phyloP scores from a whole-genome alignment of 139 green algal species.

The Coelastrella sp. region DNA sequence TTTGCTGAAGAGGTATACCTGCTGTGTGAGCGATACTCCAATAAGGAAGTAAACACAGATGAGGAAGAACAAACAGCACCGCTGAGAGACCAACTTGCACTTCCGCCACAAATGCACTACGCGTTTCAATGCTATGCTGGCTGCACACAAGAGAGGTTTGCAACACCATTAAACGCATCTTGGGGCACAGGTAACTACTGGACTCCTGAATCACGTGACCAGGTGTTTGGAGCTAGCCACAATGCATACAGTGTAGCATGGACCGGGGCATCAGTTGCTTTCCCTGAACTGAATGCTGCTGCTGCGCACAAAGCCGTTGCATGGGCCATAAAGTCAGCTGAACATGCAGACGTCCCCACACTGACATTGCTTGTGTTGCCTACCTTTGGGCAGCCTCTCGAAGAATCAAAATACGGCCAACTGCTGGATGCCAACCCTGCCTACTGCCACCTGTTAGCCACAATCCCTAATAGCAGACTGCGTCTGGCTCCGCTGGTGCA shows the following conservation, averaged over 20 bases:
- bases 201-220: neutral
- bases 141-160: neutral
- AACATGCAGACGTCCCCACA: neutral
- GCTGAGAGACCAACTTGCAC: neutral
- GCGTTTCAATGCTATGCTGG: neutral
- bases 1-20: neutral
- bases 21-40: neutral
- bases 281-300: neutral
- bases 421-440: neutral
- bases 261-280: neutral
- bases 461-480: too few relatives aligned
- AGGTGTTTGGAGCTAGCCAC: neutral
- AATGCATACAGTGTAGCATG: neutral
- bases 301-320: neutral
- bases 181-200: neutral
- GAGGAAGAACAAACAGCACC: neutral
- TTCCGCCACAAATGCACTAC: neutral
- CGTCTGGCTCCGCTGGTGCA: too few relatives aligned
- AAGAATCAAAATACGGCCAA: neutral
- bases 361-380: neutral
- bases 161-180: neutral
- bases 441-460: neutral
- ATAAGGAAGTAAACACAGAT: neutral
- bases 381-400: neutral
- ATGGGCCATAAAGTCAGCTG: neutral